Conservation (phyloP, 495 filamentous ascomycete genomes). For the Collariella sp. region DNA sequence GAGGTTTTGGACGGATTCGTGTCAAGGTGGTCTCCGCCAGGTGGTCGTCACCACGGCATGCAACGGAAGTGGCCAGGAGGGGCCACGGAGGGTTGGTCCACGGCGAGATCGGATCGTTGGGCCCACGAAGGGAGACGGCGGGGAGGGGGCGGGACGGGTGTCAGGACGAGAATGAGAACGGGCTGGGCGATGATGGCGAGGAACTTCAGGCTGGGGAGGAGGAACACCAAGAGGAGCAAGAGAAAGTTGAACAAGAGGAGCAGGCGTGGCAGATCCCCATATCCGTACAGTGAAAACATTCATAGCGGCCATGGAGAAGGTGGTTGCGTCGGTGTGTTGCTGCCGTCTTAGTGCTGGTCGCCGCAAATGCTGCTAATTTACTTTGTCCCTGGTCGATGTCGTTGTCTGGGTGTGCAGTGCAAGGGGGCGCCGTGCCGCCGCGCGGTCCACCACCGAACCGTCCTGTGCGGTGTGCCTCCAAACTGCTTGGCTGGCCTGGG, state of each 20-base stretch:
- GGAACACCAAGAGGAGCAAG: neutral
- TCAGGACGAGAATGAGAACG: neutral
- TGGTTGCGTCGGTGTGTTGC: slow-evolving; percentile 25
- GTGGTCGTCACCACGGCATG: neutral
- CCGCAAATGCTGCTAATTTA: slow-evolving; percentile 33
- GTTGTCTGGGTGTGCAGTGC: slow-evolving; percentile 29
- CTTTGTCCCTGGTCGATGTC: slow-evolving; percentile 32
- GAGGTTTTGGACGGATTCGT: neutral
- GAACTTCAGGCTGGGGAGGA: neutral
- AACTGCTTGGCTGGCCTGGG: slow-evolving; percentile 6
- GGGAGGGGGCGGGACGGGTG: neutral
- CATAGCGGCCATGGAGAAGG: slow-evolving; percentile 28
- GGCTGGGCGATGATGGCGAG: no score
- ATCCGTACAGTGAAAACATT: slow-evolving; percentile 22
- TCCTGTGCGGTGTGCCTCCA: slow-evolving; percentile 4
- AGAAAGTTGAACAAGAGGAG: neutral
- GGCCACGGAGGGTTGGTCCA: slow-evolving; percentile 4
- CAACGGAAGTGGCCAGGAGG: slow-evolving; percentile 7
- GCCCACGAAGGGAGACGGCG: neutral
- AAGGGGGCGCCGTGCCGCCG: slow-evolving; percentile 22
- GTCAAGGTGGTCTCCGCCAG: slow-evolving; percentile 2
- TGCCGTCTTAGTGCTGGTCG: slow-evolving; percentile 27
- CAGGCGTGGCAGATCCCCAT: slow-evolving; percentile 22
- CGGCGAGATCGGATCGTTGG: slow-evolving; percentile 8
- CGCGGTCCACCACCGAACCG: no score